Conservation (phyloP, 345 rosid species). For the Camelina sativa region DNA sequence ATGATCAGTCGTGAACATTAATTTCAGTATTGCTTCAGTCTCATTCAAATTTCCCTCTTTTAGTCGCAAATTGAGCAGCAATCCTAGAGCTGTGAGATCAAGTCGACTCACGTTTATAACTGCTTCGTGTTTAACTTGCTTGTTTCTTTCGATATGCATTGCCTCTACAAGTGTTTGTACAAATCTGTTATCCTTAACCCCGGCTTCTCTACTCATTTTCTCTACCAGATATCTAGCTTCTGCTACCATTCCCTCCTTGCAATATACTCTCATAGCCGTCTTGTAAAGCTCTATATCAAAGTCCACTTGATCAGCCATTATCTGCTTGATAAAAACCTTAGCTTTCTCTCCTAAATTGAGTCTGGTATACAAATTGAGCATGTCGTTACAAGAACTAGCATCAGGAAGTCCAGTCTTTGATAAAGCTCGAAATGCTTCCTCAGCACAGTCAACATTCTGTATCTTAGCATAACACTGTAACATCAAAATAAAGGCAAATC, state of each 20-base stretch:
- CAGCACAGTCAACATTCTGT: conserved; percentile 71
- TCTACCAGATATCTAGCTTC: conserved; percentile 55
- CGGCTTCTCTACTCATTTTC: conserved; percentile 52
- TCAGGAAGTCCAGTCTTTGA: conserved; percentile 75
- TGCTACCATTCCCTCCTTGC: conserved; percentile 66
- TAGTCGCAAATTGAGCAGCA: conserved; percentile 58
- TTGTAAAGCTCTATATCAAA: conserved; percentile 65
- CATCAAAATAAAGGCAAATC: conserved; percentile 81
- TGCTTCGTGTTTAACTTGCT: conserved; percentile 37
- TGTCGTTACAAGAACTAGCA: conserved; percentile 75
- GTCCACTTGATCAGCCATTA: conserved; percentile 54
- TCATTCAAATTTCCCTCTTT: conserved; percentile 44
- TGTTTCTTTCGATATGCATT: conserved; percentile 41
- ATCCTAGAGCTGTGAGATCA: conserved; percentile 60
- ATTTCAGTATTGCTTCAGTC: conserved; percentile 52
- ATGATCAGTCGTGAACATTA: conserved; percentile 55
- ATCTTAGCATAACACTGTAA: conserved; percentile 74
- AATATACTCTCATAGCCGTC: conserved; percentile 59
- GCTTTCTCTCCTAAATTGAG: conserved; percentile 62
- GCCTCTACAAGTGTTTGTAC: conserved; percentile 58
- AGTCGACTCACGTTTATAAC: conserved; percentile 41
- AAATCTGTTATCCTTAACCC: conserved; percentile 53
- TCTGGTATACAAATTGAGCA: conserved; percentile 66
- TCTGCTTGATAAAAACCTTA: conserved; percentile 58
- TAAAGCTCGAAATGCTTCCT: conserved; percentile 68